Conservation (phyloP, 805 yeast genomes). For the Metschnikowia colocasiae region DNA sequence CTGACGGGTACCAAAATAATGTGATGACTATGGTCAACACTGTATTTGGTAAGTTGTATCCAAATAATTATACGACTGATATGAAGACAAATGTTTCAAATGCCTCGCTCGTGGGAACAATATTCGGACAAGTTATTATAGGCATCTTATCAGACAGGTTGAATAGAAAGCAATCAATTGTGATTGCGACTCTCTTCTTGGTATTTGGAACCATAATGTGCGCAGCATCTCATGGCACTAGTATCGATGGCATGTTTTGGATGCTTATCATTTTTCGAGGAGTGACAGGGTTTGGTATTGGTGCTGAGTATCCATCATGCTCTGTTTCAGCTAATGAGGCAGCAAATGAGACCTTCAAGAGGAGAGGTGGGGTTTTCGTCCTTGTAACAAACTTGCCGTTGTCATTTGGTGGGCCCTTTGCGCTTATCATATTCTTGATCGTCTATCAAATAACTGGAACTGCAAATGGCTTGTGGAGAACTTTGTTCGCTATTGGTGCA, state of each 20-base stretch:
- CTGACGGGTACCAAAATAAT: slow-evolving; percentile 76
- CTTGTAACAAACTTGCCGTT: slow-evolving; percentile 71
- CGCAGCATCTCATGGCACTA: slow-evolving; percentile 64
- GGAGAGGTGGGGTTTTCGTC: slow-evolving; percentile 63
- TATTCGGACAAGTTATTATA: slow-evolving; percentile 63
- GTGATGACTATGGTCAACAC: slow-evolving; percentile 68
- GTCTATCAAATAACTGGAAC: slow-evolving; percentile 55
- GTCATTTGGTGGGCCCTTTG: slow-evolving; percentile 77
- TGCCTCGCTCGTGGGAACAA: slow-evolving; percentile 64
- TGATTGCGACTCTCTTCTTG: slow-evolving; percentile 57
- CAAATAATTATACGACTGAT: slow-evolving; percentile 39
- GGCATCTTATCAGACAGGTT: slow-evolving; percentile 64
- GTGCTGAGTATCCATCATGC: slow-evolving; percentile 73
- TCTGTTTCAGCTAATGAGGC: slow-evolving; percentile 70
- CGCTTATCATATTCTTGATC: slow-evolving; percentile 61
- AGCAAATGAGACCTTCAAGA: slow-evolving; percentile 60
- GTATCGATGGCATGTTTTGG: slow-evolving; percentile 67
- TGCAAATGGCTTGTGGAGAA: slow-evolving; percentile 62
- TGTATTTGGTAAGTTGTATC: slow-evolving; percentile 45
- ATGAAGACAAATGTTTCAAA: slow-evolving; percentile 67
- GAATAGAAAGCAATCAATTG: slow-evolving; percentile 70
- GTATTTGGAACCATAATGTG: slow-evolving; percentile 63
- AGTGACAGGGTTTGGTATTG: slow-evolving; percentile 73
- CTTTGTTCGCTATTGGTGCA: slow-evolving; percentile 60
- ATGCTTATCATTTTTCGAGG: slow-evolving; percentile 74